phyloP scores from a whole-genome alignment of 345 rosid species.

The Eucalyptus camaldulensis region DNA sequence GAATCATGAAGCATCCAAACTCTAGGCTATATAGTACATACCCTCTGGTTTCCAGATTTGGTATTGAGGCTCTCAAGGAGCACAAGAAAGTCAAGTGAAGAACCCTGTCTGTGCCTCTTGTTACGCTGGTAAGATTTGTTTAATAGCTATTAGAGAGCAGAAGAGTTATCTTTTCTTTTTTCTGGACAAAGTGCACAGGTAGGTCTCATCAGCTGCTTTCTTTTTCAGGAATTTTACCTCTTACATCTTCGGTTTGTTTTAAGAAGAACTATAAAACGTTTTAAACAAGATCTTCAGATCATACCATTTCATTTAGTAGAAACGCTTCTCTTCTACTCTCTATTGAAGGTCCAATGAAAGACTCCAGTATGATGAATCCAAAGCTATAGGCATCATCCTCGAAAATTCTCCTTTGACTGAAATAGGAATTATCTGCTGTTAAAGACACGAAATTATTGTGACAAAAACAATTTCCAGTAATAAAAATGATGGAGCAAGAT shows the following conservation, averaged over 20 bases:
- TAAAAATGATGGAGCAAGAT: not conserved
- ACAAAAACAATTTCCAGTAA: not conserved
- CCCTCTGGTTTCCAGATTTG: not conserved
- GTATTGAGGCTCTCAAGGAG: not conserved
- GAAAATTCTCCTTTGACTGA: constrained; percentile 31
- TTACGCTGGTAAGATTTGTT: not conserved
- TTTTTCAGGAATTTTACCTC: not conserved
- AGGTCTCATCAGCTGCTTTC: not conserved
- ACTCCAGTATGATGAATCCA: constrained; percentile 83
- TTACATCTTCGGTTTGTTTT: not conserved
- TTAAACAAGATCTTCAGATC: not conserved
- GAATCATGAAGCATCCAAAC: not conserved
- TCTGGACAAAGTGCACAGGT: not conserved
- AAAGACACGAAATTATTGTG: not conserved
- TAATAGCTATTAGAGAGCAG: not conserved
- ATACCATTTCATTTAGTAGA: constrained; percentile 86
- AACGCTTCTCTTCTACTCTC: constrained; percentile 73
- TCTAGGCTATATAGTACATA: not conserved
- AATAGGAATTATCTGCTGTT: not conserved
- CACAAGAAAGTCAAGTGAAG: not conserved
- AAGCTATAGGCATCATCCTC: constrained; percentile 94
- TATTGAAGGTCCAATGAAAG: constrained; percentile 76
- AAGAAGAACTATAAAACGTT: not conserved
- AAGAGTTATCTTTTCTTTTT: not conserved
- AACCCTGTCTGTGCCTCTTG: not conserved